Evolutionary conservation across 148 eudicot genomes (phyloP).

Genomic region (Dianthus caryophyllus): DNA sequence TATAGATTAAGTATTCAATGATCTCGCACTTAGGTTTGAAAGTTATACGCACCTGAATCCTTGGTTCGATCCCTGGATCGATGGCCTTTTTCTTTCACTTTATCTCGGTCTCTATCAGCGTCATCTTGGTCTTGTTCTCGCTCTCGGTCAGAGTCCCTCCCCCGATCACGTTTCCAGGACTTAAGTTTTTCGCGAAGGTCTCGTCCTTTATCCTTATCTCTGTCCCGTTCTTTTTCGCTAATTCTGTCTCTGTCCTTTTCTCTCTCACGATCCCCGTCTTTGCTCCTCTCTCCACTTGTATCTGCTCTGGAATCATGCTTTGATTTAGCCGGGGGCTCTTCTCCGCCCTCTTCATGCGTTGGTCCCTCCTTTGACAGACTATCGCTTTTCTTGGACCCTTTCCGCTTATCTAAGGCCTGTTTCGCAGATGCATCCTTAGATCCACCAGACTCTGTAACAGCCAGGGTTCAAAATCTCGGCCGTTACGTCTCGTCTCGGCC

Average conservation of each 20-base stretch:
- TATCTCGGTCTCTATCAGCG: constrained; percentile 61
- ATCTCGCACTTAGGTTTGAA: neutral
- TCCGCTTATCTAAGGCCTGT: constrained; percentile 53
- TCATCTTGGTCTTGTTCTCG: constrained; percentile 69
- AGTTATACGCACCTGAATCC: constrained; percentile 47
- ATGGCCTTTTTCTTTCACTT: constrained; percentile 53
- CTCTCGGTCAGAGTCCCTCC: constrained; percentile 80
- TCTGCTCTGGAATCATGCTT: constrained; percentile 51
- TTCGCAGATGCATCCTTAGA: constrained; percentile 46
- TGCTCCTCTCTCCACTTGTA: constrained; percentile 51
- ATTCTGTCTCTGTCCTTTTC: constrained; percentile 29
- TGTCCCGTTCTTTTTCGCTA: constrained; percentile 32
- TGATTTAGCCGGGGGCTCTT: constrained; percentile 36
- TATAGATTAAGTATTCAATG: constrained; percentile 4
- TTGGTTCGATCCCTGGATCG: constrained; percentile 64
- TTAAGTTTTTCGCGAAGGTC: constrained; percentile 49
- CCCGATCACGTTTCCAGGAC: constrained; percentile 63
- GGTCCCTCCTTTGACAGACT: constrained; percentile 44
- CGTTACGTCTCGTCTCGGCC: too few species aligned
- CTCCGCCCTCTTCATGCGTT: constrained; percentile 46
- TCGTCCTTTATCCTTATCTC: constrained; percentile 26
- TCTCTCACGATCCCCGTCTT: constrained; percentile 51
- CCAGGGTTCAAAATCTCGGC: too few species aligned
- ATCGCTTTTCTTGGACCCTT: constrained; percentile 67
- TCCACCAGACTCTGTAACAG: constrained; percentile 39